Conservation (phyloP, 495 filamentous ascomycete genomes). For the Neurospora africana region DNA sequence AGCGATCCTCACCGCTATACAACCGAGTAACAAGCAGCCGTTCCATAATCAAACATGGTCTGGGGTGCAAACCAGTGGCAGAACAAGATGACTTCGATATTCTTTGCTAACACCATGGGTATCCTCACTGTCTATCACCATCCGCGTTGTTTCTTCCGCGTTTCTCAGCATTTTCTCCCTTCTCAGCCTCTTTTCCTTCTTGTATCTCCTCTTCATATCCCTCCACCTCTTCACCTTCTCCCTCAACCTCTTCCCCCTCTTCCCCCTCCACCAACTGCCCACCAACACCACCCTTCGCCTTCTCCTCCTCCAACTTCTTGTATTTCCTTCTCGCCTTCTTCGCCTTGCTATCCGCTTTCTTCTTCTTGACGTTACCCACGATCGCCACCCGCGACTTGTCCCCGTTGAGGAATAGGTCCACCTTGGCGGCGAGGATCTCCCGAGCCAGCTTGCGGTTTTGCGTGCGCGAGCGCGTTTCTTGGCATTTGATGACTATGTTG, state of each 20-base stretch:
- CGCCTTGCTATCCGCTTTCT: slow-evolving; percentile 36
- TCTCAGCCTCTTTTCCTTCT: background rate
- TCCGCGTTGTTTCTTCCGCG: background rate
- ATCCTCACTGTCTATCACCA: background rate
- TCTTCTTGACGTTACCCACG: slow-evolving; percentile 32
- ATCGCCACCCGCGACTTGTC: slow-evolving; percentile 32
- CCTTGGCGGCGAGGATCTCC: slow-evolving; percentile 58
- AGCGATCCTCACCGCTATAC: background rate
- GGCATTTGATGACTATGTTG: slow-evolving; percentile 82
- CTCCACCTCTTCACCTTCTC: background rate
- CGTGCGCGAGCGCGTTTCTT: slow-evolving; percentile 74
- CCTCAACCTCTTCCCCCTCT: background rate
- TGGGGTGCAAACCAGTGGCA: background rate
- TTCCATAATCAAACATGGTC: background rate
- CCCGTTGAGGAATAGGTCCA: slow-evolving; percentile 55
- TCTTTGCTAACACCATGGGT: background rate
- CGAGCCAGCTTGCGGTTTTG: slow-evolving; percentile 89
- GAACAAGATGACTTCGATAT: background rate
- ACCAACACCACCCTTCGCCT: slow-evolving; percentile 5
- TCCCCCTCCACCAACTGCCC: background rate
- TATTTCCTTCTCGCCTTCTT: slow-evolving; percentile 43
- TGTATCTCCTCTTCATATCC: slow-evolving; percentile 3
- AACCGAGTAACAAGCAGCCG: background rate
- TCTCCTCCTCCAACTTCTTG: slow-evolving; percentile 34
- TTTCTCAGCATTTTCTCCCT: background rate